A percentile compares a stretch with the other conserved stretches of the same genome.
phyloP scores from a whole-genome alignment of 2,329 filamentous ascomycete genomes.

The Penicillium sp. region DNA sequence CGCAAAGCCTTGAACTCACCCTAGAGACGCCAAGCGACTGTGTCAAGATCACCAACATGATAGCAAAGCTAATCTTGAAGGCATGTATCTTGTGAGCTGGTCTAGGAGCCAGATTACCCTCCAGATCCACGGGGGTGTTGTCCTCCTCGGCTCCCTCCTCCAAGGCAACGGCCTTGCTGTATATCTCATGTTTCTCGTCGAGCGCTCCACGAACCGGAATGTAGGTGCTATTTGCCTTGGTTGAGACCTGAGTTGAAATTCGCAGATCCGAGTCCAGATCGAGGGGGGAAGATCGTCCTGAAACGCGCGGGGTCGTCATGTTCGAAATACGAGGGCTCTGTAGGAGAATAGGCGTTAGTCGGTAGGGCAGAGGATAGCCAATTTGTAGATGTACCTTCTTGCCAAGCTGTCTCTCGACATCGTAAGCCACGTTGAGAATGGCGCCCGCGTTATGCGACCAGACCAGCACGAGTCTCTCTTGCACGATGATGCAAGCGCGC shows the following conservation, averaged over 20 bases:
- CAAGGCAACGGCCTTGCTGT: slow-evolving; percentile 18
- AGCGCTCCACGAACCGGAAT: slow-evolving; percentile 14
- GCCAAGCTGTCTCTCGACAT: slow-evolving; percentile 18
- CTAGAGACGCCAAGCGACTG: slow-evolving; percentile 15
- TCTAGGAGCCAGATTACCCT: slow-evolving; percentile 11
- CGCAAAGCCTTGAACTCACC: slow-evolving; percentile 2
- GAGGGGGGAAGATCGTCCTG: slow-evolving; percentile 14
- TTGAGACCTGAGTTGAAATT: neutral
- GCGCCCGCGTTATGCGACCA: slow-evolving; percentile 16
- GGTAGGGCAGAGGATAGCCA: neutral
- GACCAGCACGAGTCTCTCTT: slow-evolving; percentile 7
- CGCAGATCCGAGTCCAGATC: slow-evolving; percentile 1
- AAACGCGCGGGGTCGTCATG: slow-evolving; percentile 10
- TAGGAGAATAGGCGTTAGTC: neutral
- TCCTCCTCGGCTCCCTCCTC: slow-evolving; percentile 14
- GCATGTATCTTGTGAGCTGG: slow-evolving; percentile 11
- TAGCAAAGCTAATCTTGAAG: slow-evolving; percentile 17
- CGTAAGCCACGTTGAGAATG: slow-evolving; percentile 16
- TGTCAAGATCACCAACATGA: slow-evolving; percentile 20
- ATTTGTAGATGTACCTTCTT: slow-evolving; percentile 1
- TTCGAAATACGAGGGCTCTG: slow-evolving; percentile 11
- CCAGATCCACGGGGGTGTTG: slow-evolving; percentile 9
- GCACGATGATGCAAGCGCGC: slow-evolving; percentile 8
- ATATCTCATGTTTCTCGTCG: slow-evolving; percentile 19
- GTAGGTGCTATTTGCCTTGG: slow-evolving; percentile 1